Percentiles rank a stretch among this genome's conserved stretches.
These are phyloP conservation scores for Ceratocystis eucalypticola DNA, from an alignment of 2,329 filamentous ascomycete genomes.

Conservation along the genomic window DNA sequence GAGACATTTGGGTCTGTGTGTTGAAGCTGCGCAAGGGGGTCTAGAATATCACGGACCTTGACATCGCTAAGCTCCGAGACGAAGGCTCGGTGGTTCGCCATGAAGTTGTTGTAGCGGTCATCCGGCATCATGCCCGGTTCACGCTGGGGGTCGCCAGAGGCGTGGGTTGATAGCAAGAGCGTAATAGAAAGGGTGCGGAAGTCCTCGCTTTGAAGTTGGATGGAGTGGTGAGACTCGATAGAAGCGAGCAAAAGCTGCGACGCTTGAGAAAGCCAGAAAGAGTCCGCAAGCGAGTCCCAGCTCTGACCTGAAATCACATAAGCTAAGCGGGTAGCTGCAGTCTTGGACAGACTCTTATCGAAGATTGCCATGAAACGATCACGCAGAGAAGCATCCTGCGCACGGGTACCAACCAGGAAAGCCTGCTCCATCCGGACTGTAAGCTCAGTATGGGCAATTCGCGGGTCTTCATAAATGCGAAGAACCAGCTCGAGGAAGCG, in stretches of 20 bases:
- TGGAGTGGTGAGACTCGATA: constrained; percentile 67
- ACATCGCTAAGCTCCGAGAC: constrained; percentile 71
- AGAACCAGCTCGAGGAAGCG: constrained; percentile 95
- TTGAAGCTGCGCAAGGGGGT: constrained; percentile 82
- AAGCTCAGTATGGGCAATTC: constrained; percentile 85
- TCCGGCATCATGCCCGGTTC: constrained; percentile 60
- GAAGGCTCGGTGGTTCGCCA: constrained; percentile 70
- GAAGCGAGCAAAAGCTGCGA: constrained; percentile 85
- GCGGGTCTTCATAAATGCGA: constrained; percentile 93
- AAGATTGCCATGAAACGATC: constrained; percentile 96
- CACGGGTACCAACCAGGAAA: constrained; percentile 87
- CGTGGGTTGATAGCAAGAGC: constrained; percentile 58
- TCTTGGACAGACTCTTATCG: constrained; percentile 85
- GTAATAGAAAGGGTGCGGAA: constrained; percentile 66
- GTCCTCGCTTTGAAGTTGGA: constrained; percentile 71
- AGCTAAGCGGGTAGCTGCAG: constrained; percentile 72
- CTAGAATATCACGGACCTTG: constrained; percentile 74
- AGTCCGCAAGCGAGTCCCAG: constrained; percentile 89
- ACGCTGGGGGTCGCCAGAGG: constrained; percentile 44
- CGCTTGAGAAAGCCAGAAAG: constrained; percentile 93
- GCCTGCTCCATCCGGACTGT: constrained; percentile 96
- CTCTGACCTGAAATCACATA: constrained; percentile 89
- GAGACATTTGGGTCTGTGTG: constrained; percentile 73
- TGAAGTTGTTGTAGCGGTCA: constrained; percentile 65
- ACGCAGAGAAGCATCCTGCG: constrained; percentile 89